Conservation (phyloP, 352 stramenopile genomes). For the Pythium rhizo-oryzae region DNA sequence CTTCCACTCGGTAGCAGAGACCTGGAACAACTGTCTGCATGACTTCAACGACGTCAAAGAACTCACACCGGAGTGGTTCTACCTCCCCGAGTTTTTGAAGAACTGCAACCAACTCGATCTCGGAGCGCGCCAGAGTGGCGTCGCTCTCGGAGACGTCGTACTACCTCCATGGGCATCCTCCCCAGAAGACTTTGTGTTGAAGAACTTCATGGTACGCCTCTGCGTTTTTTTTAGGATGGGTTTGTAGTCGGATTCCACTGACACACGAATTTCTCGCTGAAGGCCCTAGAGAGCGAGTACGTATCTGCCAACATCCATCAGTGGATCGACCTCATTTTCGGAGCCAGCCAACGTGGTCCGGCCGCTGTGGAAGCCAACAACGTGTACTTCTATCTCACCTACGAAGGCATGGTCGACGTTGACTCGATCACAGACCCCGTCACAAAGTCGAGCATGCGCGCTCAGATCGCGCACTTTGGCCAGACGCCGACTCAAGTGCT, state of each 20-base stretch:
- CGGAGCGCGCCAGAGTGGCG: conserved; percentile 81
- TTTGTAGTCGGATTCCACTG: not conserved
- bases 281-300: conserved; percentile 87
- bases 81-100: conserved; percentile 87
- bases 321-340: conserved; percentile 90
- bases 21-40: conserved; percentile 88
- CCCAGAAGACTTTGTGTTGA: conserved; percentile 84
- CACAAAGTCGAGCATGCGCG: conserved; percentile 93
- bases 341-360: conserved; percentile 65
- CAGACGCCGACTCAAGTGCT: conserved; percentile 98
- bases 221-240: not conserved
- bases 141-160: conserved; percentile 91
- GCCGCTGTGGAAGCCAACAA: conserved; percentile 95
- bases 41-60: conserved; percentile 94
- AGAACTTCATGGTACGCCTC: conserved; percentile 76
- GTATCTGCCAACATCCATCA: conserved; percentile 86
- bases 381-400: conserved; percentile 99
- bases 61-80: conserved; percentile 95
- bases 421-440: conserved; percentile 94
- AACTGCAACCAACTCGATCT: conserved; percentile 89
- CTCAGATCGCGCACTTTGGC: conserved; percentile 98
- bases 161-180: conserved; percentile 90
- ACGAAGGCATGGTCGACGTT: conserved; percentile 98
- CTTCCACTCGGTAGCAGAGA: conserved; percentile 91
- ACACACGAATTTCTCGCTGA: not conserved